Evolutionary conservation across 1,139 yeast species (phyloP).

Genomic region (Debaryomyces nepalensis): DNA sequence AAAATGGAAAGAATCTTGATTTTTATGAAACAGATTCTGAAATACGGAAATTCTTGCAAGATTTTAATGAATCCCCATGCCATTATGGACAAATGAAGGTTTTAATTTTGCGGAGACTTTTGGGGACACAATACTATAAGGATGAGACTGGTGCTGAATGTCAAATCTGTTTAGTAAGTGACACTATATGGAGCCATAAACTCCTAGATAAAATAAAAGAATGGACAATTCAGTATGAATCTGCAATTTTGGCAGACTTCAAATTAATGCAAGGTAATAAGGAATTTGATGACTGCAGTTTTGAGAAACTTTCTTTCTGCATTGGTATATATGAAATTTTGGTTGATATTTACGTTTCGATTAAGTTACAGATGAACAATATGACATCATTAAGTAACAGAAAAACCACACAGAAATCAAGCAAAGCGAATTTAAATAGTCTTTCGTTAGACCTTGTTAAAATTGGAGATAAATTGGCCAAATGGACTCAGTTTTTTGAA

Average conservation of each 20-base stretch:
- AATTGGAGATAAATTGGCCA: constrained; percentile 39
- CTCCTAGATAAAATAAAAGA: constrained; percentile 31
- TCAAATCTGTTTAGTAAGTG: constrained; percentile 25
- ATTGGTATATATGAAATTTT: constrained; percentile 58
- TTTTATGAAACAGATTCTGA: constrained; percentile 22
- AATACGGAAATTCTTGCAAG: constrained; percentile 33
- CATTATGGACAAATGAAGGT: constrained; percentile 54
- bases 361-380: constrained; percentile 32
- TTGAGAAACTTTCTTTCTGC: constrained; percentile 20
- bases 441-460: constrained; percentile 42
- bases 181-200: constrained; percentile 32
- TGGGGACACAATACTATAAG: constrained; percentile 25
- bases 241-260: constrained; percentile 19
- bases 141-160: not conserved
- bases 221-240: constrained; percentile 43
- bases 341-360: constrained; percentile 50
- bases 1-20: constrained; percentile 17
- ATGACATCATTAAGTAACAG: constrained; percentile 23
- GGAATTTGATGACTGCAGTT: not conserved
- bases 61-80: constrained; percentile 36
- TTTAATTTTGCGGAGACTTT: constrained; percentile 43
- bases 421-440: constrained; percentile 32
- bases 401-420: constrained; percentile 26
- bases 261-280: constrained; percentile 3
- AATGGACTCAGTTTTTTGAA: constrained; percentile 39